phyloP scores from a whole-genome alignment of 169 alveolate genomes.

The Eimeria maxima region DNA sequence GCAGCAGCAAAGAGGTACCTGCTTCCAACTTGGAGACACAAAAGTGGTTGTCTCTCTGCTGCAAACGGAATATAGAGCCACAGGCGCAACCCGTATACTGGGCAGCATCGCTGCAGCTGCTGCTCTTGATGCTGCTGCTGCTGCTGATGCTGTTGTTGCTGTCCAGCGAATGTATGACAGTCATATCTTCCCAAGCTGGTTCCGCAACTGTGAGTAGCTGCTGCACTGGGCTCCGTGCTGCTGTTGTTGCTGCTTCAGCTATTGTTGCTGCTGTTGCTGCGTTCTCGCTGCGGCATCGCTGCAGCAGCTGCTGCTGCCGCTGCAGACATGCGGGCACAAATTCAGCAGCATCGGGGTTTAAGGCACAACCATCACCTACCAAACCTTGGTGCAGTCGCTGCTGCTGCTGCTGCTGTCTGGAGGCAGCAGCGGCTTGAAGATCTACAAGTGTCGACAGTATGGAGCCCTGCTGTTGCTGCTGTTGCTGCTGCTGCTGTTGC shows the following conservation, averaged over 20 bases:
- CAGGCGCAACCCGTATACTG: constrained; percentile 32
- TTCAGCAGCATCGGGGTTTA: constrained; percentile 57
- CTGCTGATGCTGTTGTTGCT: constrained; percentile 8
- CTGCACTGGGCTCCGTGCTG: not conserved
- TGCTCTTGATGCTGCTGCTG: not conserved
- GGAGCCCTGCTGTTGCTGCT: too few relatives aligned
- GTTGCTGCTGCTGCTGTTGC: constrained; percentile 26
- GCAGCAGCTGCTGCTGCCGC: constrained; percentile 42
- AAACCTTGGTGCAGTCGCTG: not conserved
- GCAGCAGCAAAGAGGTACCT: not conserved
- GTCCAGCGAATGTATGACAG: not conserved
- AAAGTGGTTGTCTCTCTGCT: not conserved
- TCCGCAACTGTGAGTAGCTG: not conserved
- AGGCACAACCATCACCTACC: constrained; percentile 15
- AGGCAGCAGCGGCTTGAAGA: too few relatives aligned
- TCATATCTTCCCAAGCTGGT: constrained; percentile 23
- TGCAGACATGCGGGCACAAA: constrained; percentile 25
- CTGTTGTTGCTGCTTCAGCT: not conserved
- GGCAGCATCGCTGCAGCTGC: not conserved
- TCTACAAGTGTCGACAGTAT: too few relatives aligned
- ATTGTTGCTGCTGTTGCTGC: not conserved
- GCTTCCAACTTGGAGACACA: constrained; percentile 1
- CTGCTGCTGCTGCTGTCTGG: constrained; percentile 37
- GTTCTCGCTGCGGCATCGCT: constrained; percentile 25
- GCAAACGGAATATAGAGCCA: constrained; percentile 1